Conservation (phyloP, 306 rosid genomes). For the Casuarina glauca region DNA sequence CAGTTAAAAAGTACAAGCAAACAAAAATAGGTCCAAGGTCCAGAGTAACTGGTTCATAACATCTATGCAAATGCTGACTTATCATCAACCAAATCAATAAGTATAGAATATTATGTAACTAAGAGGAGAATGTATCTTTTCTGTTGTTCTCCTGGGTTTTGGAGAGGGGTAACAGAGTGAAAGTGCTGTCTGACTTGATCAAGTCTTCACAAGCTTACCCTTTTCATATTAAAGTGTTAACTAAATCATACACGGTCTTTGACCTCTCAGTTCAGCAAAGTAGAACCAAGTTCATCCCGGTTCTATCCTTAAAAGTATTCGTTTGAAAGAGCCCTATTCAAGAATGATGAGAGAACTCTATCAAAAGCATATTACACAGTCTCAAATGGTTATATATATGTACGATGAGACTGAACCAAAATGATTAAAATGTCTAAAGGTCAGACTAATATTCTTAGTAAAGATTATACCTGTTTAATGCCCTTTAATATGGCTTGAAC, state of each 20-base stretch:
- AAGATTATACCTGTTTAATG: constrained; percentile 67
- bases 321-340: not conserved
- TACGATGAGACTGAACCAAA: not conserved
- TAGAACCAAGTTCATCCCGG: not conserved
- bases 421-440: not conserved
- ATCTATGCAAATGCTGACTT: no score
- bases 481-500: constrained; percentile 83
- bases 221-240: not conserved
- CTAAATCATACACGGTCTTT: not conserved
- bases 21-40: not conserved
- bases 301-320: not conserved
- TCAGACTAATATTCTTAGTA: not conserved
- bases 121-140: not conserved
- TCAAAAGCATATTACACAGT: not conserved
- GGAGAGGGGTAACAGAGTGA: not conserved
- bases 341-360: not conserved
- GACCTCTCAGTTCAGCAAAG: not conserved
- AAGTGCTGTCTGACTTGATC: not conserved
- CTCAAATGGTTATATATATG: not conserved
- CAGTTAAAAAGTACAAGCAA: not conserved
- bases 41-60: not conserved
- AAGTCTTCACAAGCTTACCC: not conserved
- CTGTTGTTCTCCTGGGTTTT: not conserved
- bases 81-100: no score
- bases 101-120: no score